Evolutionary conservation across 352 stramenopile genomes (phyloP).

Genomic region (Phytophthora macrochlamydospora): DNA sequence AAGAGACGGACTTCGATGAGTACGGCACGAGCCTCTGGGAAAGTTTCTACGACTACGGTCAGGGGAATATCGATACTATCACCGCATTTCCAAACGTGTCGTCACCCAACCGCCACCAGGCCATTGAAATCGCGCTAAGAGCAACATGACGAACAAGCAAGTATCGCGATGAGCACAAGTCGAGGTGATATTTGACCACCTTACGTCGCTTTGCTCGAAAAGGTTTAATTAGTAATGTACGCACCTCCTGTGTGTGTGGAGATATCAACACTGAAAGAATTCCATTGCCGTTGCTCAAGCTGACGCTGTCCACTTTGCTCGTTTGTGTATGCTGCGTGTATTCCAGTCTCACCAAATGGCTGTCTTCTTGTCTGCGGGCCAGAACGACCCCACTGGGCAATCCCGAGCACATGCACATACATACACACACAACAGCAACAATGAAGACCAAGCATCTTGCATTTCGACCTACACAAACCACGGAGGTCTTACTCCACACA

Average conservation of each 20-base stretch:
- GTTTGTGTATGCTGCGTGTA: not conserved
- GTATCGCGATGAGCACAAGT: not conserved
- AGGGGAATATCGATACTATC: slow-evolving; percentile 66
- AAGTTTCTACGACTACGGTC: slow-evolving; percentile 68
- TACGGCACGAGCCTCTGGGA: slow-evolving; percentile 67
- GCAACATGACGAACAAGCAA: not conserved
- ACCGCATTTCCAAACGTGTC: slow-evolving; percentile 71
- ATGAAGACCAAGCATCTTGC: slow-evolving; percentile 45
- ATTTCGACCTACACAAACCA: slow-evolving; percentile 51
- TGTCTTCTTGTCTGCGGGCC: not conserved
- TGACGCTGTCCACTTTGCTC: not conserved
- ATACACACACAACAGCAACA: slow-evolving; percentile 31
- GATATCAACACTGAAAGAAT: not conserved
- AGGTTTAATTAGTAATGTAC: slow-evolving; percentile 4
- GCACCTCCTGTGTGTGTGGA: slow-evolving; percentile 7
- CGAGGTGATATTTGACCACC: slow-evolving; percentile 26
- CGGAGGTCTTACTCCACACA: slow-evolving; percentile 22
- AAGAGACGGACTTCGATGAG: slow-evolving; percentile 57
- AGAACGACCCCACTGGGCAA: slow-evolving; percentile 21
- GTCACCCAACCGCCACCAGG: slow-evolving; percentile 20
- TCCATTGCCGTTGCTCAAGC: not conserved
- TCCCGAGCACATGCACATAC: slow-evolving; percentile 9
- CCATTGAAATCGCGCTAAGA: slow-evolving; percentile 2
- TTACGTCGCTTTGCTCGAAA: not conserved
- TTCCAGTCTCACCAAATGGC: not conserved